Evolutionary conservation across 805 yeast genomes (phyloP).

Genomic region (Saturnispora bothae): DNA sequence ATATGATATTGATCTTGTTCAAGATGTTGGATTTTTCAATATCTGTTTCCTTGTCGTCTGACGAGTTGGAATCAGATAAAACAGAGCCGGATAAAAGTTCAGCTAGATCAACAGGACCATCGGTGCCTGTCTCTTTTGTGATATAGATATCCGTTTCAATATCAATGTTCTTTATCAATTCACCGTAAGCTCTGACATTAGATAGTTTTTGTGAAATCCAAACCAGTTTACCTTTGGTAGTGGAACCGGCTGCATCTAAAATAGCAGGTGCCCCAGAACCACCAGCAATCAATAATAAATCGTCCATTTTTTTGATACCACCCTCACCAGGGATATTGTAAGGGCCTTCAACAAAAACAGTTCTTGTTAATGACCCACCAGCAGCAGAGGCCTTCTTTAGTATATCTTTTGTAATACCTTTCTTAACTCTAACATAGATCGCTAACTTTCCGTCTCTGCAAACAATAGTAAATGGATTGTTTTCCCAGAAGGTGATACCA

Average conservation of each 20-base stretch:
- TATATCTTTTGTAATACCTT: slow-evolving; percentile 41
- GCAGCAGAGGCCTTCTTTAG: slow-evolving; percentile 16
- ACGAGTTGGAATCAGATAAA: slow-evolving; percentile 3
- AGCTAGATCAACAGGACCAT: background rate
- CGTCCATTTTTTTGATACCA: slow-evolving; percentile 38
- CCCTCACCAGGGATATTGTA: slow-evolving; percentile 40
- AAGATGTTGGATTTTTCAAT: slow-evolving; percentile 6
- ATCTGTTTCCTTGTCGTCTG: slow-evolving; percentile 8
- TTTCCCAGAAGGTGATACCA: slow-evolving; percentile 48
- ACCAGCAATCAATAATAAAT: slow-evolving; percentile 50
- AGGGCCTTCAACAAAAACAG: slow-evolving; percentile 53
- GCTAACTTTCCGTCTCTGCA: slow-evolving; percentile 28
- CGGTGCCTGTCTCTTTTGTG: slow-evolving; percentile 24
- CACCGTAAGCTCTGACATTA: slow-evolving; percentile 34
- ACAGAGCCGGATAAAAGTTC: background rate
- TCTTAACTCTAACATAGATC: slow-evolving; percentile 37
- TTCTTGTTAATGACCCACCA: slow-evolving; percentile 9
- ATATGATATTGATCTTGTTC: background rate
- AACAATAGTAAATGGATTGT: slow-evolving; percentile 60
- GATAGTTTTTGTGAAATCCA: slow-evolving; percentile 50
- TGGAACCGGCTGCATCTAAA: slow-evolving; percentile 27
- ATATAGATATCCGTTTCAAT: slow-evolving; percentile 28
- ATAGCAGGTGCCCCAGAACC: slow-evolving; percentile 63
- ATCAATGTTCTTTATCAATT: slow-evolving; percentile 20
- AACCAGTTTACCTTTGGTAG: slow-evolving; percentile 33